A percentile compares a stretch with the other conserved stretches of the same genome.
Evolutionary conservation across 257 asterid species (phyloP).

Genomic region (Solanum arcanum): DNA sequence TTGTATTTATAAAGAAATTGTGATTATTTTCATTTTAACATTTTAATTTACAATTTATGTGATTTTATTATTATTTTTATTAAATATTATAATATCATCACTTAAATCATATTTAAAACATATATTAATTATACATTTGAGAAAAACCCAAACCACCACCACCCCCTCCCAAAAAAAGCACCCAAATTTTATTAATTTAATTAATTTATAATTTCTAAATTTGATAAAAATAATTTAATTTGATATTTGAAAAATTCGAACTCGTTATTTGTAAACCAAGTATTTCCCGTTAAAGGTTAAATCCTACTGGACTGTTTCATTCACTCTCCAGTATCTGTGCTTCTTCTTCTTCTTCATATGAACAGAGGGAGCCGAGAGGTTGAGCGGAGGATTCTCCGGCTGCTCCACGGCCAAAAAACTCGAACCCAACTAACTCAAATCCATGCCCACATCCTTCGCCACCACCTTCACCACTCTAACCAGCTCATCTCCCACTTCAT

Average conservation of each 20-base stretch:
- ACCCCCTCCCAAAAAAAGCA: no score
- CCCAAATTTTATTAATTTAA: background rate
- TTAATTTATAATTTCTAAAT: no score
- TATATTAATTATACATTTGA: no score
- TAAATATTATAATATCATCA: background rate
- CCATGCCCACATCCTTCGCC: conserved; percentile 31
- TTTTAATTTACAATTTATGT: no score
- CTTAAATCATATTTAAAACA: no score
- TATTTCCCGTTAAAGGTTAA: background rate
- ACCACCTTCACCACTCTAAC: conserved; percentile 33
- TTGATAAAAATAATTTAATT: no score
- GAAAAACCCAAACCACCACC: background rate
- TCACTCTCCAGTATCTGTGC: background rate
- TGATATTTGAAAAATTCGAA: no score
- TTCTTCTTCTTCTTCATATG: background rate
- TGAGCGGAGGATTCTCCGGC: conserved; percentile 34
- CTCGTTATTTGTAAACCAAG: background rate
- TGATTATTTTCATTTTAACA: no score
- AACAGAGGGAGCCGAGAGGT: conserved; percentile 12
- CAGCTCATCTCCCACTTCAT: conserved; percentile 32
- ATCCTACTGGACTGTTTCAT: no score
- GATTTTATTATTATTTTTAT: no score
- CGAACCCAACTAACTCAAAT: conserved; percentile 24
- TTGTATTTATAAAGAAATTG: background rate
- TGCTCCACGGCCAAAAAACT: conserved; percentile 33